Base-by-base conservation (phyloP, 202 grass and related monocot genomes). In the Carex arenaria region DNA sequence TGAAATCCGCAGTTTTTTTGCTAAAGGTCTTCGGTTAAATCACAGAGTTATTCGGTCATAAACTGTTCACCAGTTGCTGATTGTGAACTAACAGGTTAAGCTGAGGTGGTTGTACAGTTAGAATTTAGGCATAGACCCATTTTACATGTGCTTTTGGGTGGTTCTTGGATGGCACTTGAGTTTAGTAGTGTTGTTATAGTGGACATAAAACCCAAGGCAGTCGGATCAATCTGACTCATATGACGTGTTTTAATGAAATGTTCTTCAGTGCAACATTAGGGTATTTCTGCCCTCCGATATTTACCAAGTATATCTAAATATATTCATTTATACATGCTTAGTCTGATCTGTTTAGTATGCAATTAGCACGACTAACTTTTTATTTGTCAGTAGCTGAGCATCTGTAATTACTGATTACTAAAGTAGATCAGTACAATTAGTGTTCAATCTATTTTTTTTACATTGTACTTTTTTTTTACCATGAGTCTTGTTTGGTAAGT, bases 51-150 rank as follows among this genome's bases (percentile, higher is more conserved):
- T 30, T 26, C 72, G 72, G 9, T 47, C 73, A 53, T 93, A 66
- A 92, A 49, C 45, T 49, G 6, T 80, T 74, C 49, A 82, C 84
- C 70, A 61, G 89, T 80, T 80, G 10, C 84, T 89, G 88, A 94
- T 80, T 84, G 40, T 64, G 82, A 86, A 80, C 88, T 90, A 90
- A 90, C 92, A 85, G 23, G 78, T 84, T 84, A 72, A 81, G 71
- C 84, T 85, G 80, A 85, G 87, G 85, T 87, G 84, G 69, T 68
- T 99, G 96, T 94, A 99, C 91, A 99, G 96, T 84, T 88, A 69
- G 91, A 86, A 87, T 94, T 84, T 84, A 80, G 86, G 42, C 72
- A 86, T 86, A 80, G 78, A 52, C 72, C 67, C 77, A 72, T 75
- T 61, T 77, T 90, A 89, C 77, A 80, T 84, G 87, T 87, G 85